Base-by-base conservation (phyloP, 345 rosid genomes). In the Citrus australasica region DNA sequence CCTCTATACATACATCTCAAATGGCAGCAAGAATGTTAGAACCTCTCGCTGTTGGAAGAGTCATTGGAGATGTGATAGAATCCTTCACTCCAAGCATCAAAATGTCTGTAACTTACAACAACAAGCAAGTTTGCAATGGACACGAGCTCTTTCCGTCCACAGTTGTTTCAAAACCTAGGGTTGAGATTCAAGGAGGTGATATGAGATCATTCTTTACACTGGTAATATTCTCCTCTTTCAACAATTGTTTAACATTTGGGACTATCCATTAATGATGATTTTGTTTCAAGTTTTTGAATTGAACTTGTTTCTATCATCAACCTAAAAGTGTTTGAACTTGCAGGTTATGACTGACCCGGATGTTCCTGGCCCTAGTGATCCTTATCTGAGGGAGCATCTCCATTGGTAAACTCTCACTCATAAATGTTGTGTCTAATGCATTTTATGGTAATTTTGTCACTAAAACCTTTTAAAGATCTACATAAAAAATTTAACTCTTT, bases 301-400 rank as follows among this genome's bases (percentile, higher is more conserved):
- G 30, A 48, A 25, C 33, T 35, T 53, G 28, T 62, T 27, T 19
- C 10, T 63, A 17, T 70, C 21, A 19, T 63, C 32, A 62, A 62
- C 40, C 13, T 21, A 55, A 71, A 38, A 22, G 27, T 37, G 24
- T 40, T 48, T 14, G 63, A 40, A 69, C 37, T 68, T 83, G 28
- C 80, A 90, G 93, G 88, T 90, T 48, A 86, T 90, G 94, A 74
- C 88, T 19, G 94, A 90, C 79, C 94, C 94, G 7, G 94, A 90
- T 85, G 91, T 84, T 75, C 94, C 94, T 60, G 90, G 94, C 67
- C 94, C 94, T 69, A 89, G 92, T 80, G 91, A 90, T 79, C 94
- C 94, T 59, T 90, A 76, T 76, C 74, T 83, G 17, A 88, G 85
- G 80, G 94, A 90, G 73, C 90, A 90, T 79, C 83, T 90, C 51